Evolutionary conservation across 23 red algal species (phyloP).

Genomic region (Agarophyton chilense): DNA sequence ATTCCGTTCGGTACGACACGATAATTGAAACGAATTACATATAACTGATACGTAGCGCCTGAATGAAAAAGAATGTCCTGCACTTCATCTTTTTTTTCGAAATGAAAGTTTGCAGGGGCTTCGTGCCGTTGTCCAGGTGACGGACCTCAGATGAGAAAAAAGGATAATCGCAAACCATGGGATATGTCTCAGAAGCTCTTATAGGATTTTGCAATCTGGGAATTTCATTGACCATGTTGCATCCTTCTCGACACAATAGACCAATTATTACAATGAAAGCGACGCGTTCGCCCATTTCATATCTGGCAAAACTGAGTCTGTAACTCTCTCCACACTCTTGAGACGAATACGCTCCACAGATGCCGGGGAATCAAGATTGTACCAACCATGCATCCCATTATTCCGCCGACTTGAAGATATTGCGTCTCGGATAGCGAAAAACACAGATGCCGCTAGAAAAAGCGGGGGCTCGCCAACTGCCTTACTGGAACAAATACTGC

Average conservation of each 20-base stretch:
- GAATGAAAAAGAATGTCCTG: not conserved
- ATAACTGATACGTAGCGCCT: not conserved
- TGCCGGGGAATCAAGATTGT: conserved; percentile 71
- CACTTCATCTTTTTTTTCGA: not conserved
- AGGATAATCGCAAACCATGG: no score
- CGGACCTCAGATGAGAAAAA: no score
- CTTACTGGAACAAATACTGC: conserved; percentile 82
- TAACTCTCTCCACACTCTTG: conserved; percentile 2
- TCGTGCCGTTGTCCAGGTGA: no score
- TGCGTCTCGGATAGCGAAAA: conserved; percentile 81
- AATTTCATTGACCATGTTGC: no score
- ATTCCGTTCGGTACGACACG: not conserved
- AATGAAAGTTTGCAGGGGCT: no score
- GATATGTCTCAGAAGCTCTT: no score
- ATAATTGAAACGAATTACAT: not conserved
- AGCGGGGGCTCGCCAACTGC: conserved; percentile 86
- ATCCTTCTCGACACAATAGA: not conserved
- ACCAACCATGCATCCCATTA: conserved; percentile 6
- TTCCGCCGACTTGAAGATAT: conserved; percentile 44
- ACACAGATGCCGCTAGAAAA: conserved; percentile 84
- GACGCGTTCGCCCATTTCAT: not conserved
- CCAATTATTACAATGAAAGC: not conserved
- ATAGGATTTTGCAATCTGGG: no score
- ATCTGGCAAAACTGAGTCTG: not conserved
- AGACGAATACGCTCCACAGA: conserved; percentile 78